Evolutionary conservation across 805 yeast species (phyloP), one percentile per base, ranked within the genome.

Genomic region (Pichia manshurica): DNA sequence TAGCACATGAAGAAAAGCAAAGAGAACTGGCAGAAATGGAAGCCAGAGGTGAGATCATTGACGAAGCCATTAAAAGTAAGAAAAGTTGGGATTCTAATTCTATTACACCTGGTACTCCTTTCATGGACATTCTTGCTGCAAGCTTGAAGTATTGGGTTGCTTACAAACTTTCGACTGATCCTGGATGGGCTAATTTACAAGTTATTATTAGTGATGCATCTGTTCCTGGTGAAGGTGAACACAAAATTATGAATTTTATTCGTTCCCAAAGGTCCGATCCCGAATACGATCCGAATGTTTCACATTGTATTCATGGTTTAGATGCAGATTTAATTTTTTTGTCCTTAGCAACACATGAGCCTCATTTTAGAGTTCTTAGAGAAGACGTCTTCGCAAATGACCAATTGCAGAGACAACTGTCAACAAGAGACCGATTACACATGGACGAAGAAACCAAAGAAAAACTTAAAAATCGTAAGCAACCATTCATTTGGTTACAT

Each of bases 211-310:
- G 95, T 59, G 99, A 91, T 63, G 96, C 96, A 28, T 82, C 95
- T 0, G 98, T 91, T 13, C 99, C 99, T 1, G 99, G 99, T 53
- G 99, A 93, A 74, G 99, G 99, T 63, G 99, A 93, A 66, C 99
- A 93, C 70, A 93, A 93, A 65, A 83, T 93, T 57, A 93, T 93
- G 99, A 89, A 85, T 59, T 93, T 90, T 63, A 85, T 93, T 48
- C 79, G 99, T 60, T 78, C 87, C 37, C 98, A 90, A 63, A 75
- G 98, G 56, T 77, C 84, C 36, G 93, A 86, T 56, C 87, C 95
- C 0, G 81, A 82, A 60, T 87, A 91, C 65, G 78, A 87, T 60
- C 96, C 98, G 45, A 91, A 93, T 63, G 90, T 96, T 1, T 75
- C 81, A n/a, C 99, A 93, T 66, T 87, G 95, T 65, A 90, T 93